phyloP scores from a whole-genome alignment of 495 filamentous ascomycete species.

The Lasiosphaeria hispida region DNA sequence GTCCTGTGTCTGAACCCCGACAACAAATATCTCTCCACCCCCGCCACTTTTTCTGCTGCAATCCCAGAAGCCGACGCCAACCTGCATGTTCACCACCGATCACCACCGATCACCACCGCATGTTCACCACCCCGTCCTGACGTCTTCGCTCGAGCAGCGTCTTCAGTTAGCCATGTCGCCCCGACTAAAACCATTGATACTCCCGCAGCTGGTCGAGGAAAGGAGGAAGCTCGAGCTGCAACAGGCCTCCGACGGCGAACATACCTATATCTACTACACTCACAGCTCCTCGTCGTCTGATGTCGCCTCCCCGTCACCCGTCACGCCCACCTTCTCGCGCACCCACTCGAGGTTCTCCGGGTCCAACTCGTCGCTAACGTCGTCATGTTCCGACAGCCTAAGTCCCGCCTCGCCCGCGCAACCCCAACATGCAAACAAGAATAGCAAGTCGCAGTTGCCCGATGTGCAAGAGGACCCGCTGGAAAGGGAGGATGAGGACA shows the following conservation, averaged over 20 bases:
- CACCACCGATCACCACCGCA: constrained; percentile 5
- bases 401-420: constrained; percentile 42
- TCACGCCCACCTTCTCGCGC: constrained; percentile 59
- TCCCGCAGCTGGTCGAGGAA: constrained; percentile 53
- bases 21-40: constrained; percentile 21
- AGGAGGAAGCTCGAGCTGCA: constrained; percentile 41
- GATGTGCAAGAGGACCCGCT: constrained; percentile 56
- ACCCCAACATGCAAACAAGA: constrained; percentile 36
- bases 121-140: constrained; percentile 1
- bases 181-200: constrained; percentile 48
- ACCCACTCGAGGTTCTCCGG: constrained; percentile 56
- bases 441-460: constrained; percentile 50
- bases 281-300: constrained; percentile 57
- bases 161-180: constrained; percentile 42
- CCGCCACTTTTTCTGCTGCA: constrained; percentile 12
- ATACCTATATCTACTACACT: constrained; percentile 28
- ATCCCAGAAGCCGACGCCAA: constrained; percentile 1
- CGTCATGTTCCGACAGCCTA: constrained; percentile 39
- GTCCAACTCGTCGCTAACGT: constrained; percentile 48
- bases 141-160: not conserved
- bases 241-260: constrained; percentile 24
- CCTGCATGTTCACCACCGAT: constrained; percentile 15
- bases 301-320: constrained; percentile 56
- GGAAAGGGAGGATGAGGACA: constrained; percentile 55
- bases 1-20: constrained; percentile 14